Evolutionary conservation across 2,329 filamentous ascomycete genomes (phyloP).

Genomic region (Pseudopyricularia cyperi): DNA sequence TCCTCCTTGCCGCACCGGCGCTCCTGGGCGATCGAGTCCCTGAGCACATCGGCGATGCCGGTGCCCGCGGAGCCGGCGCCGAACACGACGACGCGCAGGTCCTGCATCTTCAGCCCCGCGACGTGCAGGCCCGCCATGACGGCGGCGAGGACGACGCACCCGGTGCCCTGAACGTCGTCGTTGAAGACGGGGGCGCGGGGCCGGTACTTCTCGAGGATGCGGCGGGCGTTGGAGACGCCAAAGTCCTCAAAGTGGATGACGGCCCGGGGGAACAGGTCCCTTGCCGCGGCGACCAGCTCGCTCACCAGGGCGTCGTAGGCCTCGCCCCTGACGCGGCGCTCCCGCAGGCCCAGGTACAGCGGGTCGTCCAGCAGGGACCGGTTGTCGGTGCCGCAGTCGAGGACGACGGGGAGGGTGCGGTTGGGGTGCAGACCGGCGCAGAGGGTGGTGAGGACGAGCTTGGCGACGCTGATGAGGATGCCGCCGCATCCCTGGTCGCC

Average conservation of each 20-base stretch:
- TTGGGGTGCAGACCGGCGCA: constrained; percentile 80
- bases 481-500: constrained; percentile 81
- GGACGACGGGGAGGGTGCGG: constrained; percentile 63
- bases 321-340: constrained; percentile 53
- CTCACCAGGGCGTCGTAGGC: constrained; percentile 69
- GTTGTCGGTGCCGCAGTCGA: constrained; percentile 82
- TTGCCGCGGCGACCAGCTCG: constrained; percentile 54
- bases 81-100: constrained; percentile 63
- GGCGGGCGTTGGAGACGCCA: constrained; percentile 59
- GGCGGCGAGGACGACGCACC: constrained; percentile 73
- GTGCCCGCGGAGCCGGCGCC: constrained; percentile 72
- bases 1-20: constrained; percentile 55
- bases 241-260: constrained; percentile 91
- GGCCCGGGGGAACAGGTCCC: constrained; percentile 61
- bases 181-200: constrained; percentile 74
- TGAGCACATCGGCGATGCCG: constrained; percentile 75
- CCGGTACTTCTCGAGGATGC: constrained; percentile 65
- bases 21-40: constrained; percentile 64
- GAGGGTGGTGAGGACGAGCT: constrained; percentile 68
- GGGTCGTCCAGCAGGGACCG: constrained; percentile 60
- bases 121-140: constrained; percentile 67
- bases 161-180: constrained; percentile 82
- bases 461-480: constrained; percentile 73
- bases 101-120: constrained; percentile 41
- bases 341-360: constrained; percentile 63